phyloP scores from a whole-genome alignment of 2,329 filamentous ascomycete genomes.

The Sarocladiaceae sp. region DNA sequence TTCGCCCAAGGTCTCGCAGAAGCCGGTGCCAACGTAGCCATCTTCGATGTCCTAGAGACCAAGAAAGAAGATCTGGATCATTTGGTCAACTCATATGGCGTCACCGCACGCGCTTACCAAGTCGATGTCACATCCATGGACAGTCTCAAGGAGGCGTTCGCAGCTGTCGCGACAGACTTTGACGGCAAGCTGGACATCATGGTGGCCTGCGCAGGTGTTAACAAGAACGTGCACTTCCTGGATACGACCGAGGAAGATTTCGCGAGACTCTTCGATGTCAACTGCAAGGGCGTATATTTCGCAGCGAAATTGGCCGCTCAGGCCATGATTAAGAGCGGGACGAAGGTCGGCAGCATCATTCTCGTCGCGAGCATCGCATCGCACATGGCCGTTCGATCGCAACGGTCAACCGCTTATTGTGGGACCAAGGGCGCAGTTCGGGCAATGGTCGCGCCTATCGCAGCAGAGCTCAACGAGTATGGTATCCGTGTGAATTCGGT shows the following conservation, averaged over 20 bases:
- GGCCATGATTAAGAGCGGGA: slow-evolving; percentile 47
- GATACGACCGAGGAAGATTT: slow-evolving; percentile 59
- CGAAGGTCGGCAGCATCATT: slow-evolving; percentile 47
- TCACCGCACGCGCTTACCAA: slow-evolving; percentile 45
- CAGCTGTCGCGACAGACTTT: slow-evolving; percentile 37
- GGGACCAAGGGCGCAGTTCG: slow-evolving; percentile 21
- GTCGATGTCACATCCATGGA: slow-evolving; percentile 41
- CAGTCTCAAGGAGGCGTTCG: slow-evolving; percentile 45
- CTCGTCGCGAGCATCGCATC: slow-evolving; percentile 50
- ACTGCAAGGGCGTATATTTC: slow-evolving; percentile 61
- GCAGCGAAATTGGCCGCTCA: slow-evolving; percentile 47
- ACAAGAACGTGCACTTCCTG: slow-evolving; percentile 57
- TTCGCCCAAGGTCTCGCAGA: slow-evolving; percentile 53
- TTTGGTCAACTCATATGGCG: slow-evolving; percentile 34
- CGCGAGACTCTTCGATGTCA: slow-evolving; percentile 58
- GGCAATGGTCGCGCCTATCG: slow-evolving; percentile 21
- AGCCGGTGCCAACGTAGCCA: slow-evolving; percentile 55
- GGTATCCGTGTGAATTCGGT: slow-evolving; percentile 43
- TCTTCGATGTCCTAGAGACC: slow-evolving; percentile 53
- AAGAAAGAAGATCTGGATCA: slow-evolving; percentile 44
- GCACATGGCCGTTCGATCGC: slow-evolving; percentile 44
- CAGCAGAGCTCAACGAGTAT: slow-evolving; percentile 26
- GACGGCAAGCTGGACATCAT: slow-evolving; percentile 50
- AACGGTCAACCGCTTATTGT: slow-evolving; percentile 33
- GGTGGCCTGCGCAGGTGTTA: slow-evolving; percentile 55